Base-by-base conservation (phyloP, 495 filamentous ascomycete species). In the Podospora appendiculata region DNA sequence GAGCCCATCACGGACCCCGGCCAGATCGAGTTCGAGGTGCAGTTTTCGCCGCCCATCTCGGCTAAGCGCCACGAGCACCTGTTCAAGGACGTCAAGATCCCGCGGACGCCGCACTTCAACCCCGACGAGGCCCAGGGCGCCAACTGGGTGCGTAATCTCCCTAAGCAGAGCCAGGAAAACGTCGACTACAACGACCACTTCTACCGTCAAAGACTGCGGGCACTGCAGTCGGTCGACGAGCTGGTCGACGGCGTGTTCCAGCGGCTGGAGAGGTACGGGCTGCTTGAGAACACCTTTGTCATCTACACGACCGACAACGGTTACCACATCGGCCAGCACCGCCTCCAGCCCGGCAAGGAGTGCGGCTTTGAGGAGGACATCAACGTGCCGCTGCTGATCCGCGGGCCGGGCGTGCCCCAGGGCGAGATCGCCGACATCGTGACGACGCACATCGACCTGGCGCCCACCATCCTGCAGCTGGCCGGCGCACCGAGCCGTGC, bases 261-360 rank as follows among this genome's bases (percentile, higher is more conserved):
- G 0, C 73, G 75, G 0, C 64, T 90, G 0, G 74, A 79, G 12
- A 58, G 69, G 2, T 64, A 74, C 19, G 72, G 65, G 13, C 55
- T 84, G 33, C 62, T 87, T 8, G 81, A 87, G 10, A 79, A 86
- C 54, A 89, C 85, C 0, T 88, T 82, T 52, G 75, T 90, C 43
- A 73, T 90, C 47, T 88, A 85, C 61, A 84, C 84, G 1, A 83
- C 80, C 0, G 86, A 89, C 56, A 89, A 90, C 55, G 86, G 86
- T 0, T 89, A 83, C 62, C 84, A 88, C 55, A 85, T 89, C 48
- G 80, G 84, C 19, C 86, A 89, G 55, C 86, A 90, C 59, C 76
- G 86, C 6, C 58, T 88, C 33, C 80, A 81, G 10, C 84, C 86
- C 2, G 86, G 85, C 3, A 90, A 90, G 66, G 75, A 80, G 34